Base-by-base conservation (phyloP, 2,329 filamentous ascomycete species). In the Aspergillus costaricaensis region DNA sequence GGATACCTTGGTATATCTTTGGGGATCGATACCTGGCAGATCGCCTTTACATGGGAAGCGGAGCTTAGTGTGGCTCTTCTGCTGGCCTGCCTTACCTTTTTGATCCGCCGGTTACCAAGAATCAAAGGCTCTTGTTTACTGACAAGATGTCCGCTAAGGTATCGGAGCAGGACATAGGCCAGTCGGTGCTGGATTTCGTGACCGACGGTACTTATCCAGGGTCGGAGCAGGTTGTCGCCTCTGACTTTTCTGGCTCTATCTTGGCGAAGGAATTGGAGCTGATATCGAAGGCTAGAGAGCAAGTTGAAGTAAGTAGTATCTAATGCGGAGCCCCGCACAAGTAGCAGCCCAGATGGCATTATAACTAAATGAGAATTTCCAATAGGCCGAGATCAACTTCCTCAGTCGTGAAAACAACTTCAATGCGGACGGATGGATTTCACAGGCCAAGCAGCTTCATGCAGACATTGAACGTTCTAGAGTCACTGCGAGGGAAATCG, bases 361-460 rank as follows among this genome's bases (percentile, higher is more conserved):
- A 65, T 62, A 63, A 36, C 65, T 62, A 44, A 64, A 17, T 3
- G 36, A 50, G 4, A 17, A 21, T 47, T 27, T 30, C n/a, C 39
- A 32, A 50, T 68, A 91, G 87, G 78, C 83, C 61, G 88, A 96
- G 68, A 89, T 98, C 60, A 89, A 88, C 65, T 76, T 81, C 21
- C 86, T 95, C 63, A 96, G 93, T 76, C 85, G 87, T 71, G 87
- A 92, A 66, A 90, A 88, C 17, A 90, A 88, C 59, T 85, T 88
- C 41, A 90, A 96, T 70, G 89, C 96, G 54, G 90, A 92, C 71
- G 85, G 88, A 55, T 98, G 94, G 94, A 91, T 96, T 59, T 80
- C 83, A 55, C 91, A 95, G 74, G 92, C 93, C 51, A 91, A 91
- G 76, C 86, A 88, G 55, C 85, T 97, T 7, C 91, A 96, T 74